Percentiles rank a stretch among this genome's conserved stretches.
Evolutionary conservation across 768 basidiomycete species (phyloP).

Genomic region (Lyophyllum shimeji): DNA sequence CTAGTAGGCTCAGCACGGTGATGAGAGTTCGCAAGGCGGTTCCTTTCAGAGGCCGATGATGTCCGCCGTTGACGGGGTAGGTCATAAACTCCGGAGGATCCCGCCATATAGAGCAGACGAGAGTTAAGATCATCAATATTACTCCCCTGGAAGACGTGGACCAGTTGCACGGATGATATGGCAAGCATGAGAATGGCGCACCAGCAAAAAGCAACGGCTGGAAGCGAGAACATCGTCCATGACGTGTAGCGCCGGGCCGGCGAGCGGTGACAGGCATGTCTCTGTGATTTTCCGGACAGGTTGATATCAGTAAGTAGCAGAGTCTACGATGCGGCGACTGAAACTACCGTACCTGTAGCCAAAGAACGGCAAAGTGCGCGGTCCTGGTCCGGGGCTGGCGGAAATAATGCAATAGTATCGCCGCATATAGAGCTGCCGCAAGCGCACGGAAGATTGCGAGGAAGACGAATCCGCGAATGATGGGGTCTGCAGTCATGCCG

Average conservation of each 20-base stretch:
- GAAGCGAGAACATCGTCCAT: constrained; percentile 7
- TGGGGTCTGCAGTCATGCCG: background rate
- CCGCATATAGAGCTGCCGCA: background rate
- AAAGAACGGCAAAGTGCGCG: background rate
- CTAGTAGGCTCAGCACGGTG: background rate
- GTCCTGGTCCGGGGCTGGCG: background rate
- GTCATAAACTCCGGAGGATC: background rate
- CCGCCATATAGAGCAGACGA: constrained; percentile 2
- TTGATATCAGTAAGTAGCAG: background rate
- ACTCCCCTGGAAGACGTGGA: background rate
- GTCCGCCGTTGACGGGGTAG: background rate
- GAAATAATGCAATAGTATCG: constrained; percentile 4
- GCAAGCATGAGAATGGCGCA: background rate
- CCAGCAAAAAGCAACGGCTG: constrained; percentile 3
- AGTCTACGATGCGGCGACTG: background rate
- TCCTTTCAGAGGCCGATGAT: background rate
- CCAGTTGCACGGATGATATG: background rate
- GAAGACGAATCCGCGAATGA: constrained; percentile 4
- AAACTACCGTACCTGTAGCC: constrained; percentile 5
- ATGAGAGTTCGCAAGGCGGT: background rate
- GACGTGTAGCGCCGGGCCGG: background rate
- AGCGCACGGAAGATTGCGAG: constrained; percentile 5
- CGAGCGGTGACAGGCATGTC: background rate
- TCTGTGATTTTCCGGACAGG: too few species aligned
- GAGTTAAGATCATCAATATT: background rate